Base-by-base conservation (phyloP, 352 stramenopile genomes). In the Thalassiosira hispida region DNA sequence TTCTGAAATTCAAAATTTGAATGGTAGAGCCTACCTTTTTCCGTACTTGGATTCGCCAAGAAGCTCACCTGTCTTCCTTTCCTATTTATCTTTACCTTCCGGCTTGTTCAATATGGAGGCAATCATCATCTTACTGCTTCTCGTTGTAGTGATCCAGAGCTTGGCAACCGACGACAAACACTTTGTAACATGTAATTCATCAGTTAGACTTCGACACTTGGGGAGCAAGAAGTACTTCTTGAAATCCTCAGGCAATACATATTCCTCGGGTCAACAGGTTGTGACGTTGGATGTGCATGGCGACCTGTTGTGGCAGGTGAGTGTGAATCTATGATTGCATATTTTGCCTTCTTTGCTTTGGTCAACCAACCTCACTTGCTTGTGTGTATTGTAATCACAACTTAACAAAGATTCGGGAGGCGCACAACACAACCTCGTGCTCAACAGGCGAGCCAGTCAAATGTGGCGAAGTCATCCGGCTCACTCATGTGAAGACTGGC, bases 181-280 rank as follows among this genome's bases (percentile, higher is more conserved):
- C 14, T 57, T 60, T 20, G 78, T 95, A 8, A 95, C 90, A 1
- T 96, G 87, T 71, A 91, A 90, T n/a, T 92, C 83, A 23, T 76
- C 80, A 55, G 68, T 94, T 38, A 95, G 94, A 80, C 70, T 96
- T 27, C 68, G 67, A 27, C 87, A 95, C 65, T 57, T 79, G 66
- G 18, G 33, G 7, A 71, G 46, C 25, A 61, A 63, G 27, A 20
- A 71, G 5, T 91, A 93, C 65, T 88, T 87, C 66, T 73, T 95
- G 25, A 60, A 60, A 31, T 61, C 84, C 85, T 65, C 84, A 64
- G 23, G 83, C 91, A 76, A 44, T 46, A 14, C 91, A 91, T 65
- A 91, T 87, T 33, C 33, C 25, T 88, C 68, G 47, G 88, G 88
- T n/a, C 92, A 96, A 73, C 92, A 96, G 81, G 89, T 92, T 73